These are phyloP conservation scores for Phytophthora hybrid DNA, from an alignment of 352 stramenopile genomes.

Conservation along the genomic window DNA sequence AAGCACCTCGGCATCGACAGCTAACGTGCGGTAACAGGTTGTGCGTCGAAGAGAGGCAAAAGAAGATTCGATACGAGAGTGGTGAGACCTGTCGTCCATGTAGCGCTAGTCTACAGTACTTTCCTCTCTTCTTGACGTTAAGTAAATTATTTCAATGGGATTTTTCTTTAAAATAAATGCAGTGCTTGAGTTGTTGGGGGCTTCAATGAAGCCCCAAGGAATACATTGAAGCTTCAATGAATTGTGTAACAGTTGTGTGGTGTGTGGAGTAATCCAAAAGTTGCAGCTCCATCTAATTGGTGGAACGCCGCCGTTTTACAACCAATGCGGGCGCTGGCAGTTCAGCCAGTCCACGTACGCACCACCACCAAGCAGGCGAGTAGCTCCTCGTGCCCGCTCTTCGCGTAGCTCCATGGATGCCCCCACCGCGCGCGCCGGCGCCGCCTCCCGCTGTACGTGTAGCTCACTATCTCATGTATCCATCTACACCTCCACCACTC, in stretches of 20 bases:
- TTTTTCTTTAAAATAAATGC: constrained; percentile 4
- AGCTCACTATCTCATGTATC: constrained; percentile 12
- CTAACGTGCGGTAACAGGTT: constrained; percentile 26
- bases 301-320: neutral
- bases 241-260: neutral
- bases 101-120: neutral
- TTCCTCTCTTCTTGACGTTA: constrained; percentile 11
- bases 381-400: constrained; percentile 18
- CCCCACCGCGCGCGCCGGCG: constrained; percentile 13
- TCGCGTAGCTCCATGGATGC: constrained; percentile 34
- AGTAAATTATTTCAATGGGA: constrained; percentile 38
- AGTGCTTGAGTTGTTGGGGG: too few species aligned
- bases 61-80: constrained; percentile 20
- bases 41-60: neutral
- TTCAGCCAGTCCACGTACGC: constrained; percentile 16
- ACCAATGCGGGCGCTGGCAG: constrained; percentile 14
- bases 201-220: too few species aligned
- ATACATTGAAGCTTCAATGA: neutral
- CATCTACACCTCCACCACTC: neutral
- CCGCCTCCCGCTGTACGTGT: constrained; percentile 31
- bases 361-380: neutral
- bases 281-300: constrained; percentile 11
- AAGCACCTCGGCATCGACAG: constrained; percentile 89
- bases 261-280: constrained; percentile 17
- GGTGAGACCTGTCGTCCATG: neutral